phyloP scores from a whole-genome alignment of 768 basidiomycete species.

The Termitomyces titanicus region DNA sequence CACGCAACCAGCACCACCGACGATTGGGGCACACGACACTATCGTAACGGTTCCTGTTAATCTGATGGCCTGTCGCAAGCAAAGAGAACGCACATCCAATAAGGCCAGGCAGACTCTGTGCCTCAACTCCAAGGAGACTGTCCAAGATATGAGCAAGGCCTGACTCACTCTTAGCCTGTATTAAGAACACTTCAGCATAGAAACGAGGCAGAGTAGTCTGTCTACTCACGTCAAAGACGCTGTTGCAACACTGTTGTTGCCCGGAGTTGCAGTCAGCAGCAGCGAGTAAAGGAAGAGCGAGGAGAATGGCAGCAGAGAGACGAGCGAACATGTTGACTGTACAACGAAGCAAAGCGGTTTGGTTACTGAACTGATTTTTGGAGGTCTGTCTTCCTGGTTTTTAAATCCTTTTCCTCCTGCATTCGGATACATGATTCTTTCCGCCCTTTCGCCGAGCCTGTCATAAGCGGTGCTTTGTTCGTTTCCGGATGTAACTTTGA shows the following conservation, averaged over 20 bases:
- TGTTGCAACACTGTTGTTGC: constrained; percentile 1
- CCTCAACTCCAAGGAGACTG: background rate
- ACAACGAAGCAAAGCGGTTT: background rate
- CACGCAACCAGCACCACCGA: background rate
- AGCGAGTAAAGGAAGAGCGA: constrained; percentile 3
- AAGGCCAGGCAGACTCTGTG: background rate
- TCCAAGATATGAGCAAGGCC: background rate
- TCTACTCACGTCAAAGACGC: background rate
- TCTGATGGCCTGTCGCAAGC: background rate
- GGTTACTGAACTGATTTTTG: background rate
- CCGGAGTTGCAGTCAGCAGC: background rate
- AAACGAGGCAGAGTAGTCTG: background rate
- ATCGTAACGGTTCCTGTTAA: no score
- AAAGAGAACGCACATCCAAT: background rate
- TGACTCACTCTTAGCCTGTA: background rate
- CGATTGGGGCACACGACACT: background rate
- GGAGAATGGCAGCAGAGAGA: constrained; percentile 3
- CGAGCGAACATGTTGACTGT: constrained; percentile 5
- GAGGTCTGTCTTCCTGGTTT: background rate
- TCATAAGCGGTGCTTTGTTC: background rate
- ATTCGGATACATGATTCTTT: background rate
- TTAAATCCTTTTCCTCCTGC: background rate
- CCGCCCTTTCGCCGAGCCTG: background rate
- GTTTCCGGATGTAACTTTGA: background rate
- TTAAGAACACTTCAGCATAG: background rate